Evolutionary conservation across 164 flowering plant genomes (phyloP), one percentile per base, ranked within the genome.

Genomic region (Santalum album): DNA sequence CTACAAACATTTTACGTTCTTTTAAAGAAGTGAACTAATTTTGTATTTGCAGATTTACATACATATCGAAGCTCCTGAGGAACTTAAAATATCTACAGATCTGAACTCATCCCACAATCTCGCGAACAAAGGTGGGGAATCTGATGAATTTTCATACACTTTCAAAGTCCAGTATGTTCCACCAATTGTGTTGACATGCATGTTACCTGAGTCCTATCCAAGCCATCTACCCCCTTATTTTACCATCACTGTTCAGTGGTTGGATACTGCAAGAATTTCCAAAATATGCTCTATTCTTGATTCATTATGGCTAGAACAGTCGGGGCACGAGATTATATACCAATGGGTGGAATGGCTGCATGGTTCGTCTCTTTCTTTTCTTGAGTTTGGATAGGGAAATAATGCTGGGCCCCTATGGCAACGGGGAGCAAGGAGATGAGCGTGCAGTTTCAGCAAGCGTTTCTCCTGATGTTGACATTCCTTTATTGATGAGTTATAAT

Each of bases 271-370:
- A 39, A 77, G 70, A 46, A 78, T 86, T 55, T 79, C 83, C 34
- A 54, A 39, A 63, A 78, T 91, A 43, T 91, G 98, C 65, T 54
- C 61, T 39, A 68, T 71, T 80, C 70, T 88, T 52, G 98, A 91
- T 70, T 66, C 80, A 6, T 68, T 84, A 27, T 87, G 95, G 92
- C 65, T 20, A 24, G 83, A 83, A 12, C 82, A 78, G 57, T 67
- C 65, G 21, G 80, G 78, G 20, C 82, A 78, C 45, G 86, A 80
- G 52, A 75, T 80, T 53, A 48, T 88, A 58, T 91, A 86, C 69
- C 79, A 70, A 44, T 91, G 98, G 95, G 83, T 69, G 46, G 90
- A 91, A 51, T 88, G 98, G 92, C 65, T 91, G 53, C 81, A 77
- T 0, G 48, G 55, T 61, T 86, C 78, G 47, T 74, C 90, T 12